phyloP scores from a whole-genome alignment of 1,284 basidiomycete genomes.

The Schizophyllum commune region DNA sequence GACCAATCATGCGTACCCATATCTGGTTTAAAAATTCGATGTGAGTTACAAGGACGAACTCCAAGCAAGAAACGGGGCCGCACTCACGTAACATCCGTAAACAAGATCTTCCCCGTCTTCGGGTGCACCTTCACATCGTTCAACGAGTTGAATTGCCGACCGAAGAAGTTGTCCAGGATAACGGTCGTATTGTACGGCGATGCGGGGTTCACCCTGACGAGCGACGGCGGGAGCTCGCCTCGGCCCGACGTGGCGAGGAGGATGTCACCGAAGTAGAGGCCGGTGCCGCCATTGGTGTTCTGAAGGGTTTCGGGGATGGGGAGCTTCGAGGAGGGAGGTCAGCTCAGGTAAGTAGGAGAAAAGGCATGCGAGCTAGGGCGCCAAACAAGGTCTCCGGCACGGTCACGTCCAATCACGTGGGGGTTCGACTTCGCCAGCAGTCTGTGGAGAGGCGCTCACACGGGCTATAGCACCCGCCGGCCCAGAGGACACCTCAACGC shows the following conservation, averaged over 20 bases:
- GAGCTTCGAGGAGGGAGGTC: slow-evolving; percentile 23
- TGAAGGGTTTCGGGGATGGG: slow-evolving; percentile 37
- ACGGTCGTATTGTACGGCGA: slow-evolving; percentile 56
- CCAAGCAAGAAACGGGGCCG: no score
- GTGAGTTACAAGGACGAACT: no score
- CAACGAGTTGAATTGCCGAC: slow-evolving; percentile 73
- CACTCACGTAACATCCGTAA: slow-evolving; percentile 60
- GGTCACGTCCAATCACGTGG: no score
- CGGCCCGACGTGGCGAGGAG: slow-evolving; percentile 64
- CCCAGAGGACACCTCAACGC: no score
- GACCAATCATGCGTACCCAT: no score
- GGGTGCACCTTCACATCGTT: slow-evolving; percentile 75
- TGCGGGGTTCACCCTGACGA: slow-evolving; percentile 57
- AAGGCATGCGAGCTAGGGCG: no score
- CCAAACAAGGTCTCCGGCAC: no score
- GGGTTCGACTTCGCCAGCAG: no score
- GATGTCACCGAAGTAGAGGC: slow-evolving; percentile 53
- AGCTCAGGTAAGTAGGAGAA: slow-evolving; percentile 19
- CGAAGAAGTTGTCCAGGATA: slow-evolving; percentile 62
- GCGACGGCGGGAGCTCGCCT: slow-evolving; percentile 49
- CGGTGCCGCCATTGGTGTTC: slow-evolving; percentile 73
- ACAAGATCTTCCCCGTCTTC: slow-evolving; percentile 49
- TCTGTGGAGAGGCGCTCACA: no score
- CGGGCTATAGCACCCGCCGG: no score
- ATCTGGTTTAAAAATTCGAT: no score